Evolutionary conservation across 306 rosid genomes (phyloP).

Genomic region (Gastrolobium bilobum): DNA sequence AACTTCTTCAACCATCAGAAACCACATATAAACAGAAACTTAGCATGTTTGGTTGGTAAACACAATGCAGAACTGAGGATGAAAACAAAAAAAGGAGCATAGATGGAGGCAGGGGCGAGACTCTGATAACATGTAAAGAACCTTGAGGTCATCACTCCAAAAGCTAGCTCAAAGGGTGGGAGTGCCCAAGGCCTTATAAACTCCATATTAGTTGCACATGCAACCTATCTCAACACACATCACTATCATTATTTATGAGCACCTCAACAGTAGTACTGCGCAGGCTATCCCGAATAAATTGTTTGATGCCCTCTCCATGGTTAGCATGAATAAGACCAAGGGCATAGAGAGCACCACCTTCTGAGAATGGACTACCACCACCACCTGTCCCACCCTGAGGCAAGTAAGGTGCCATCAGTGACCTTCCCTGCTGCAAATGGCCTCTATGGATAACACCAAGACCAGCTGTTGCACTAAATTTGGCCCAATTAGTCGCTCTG

Average conservation of each 20-base stretch:
- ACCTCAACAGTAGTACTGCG: conserved; percentile 96
- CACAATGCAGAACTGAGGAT: no score
- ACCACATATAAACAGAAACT: no score
- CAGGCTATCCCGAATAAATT: conserved; percentile 92
- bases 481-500: conserved; percentile 99
- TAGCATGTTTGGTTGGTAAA: no score
- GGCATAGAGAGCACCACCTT: conserved; percentile 98
- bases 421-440: conserved; percentile 95
- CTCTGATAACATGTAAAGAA: no score
- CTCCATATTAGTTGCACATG: no score
- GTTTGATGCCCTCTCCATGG: conserved; percentile 98
- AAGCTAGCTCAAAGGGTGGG: no score
- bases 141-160: no score
- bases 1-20: no score
- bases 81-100: conserved; percentile 20
- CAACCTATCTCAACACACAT: no score
- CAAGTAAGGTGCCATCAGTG: conserved; percentile 97
- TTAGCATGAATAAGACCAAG: conserved; percentile 98
- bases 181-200: no score
- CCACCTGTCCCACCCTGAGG: conserved; percentile 96
- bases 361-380: conserved; percentile 96
- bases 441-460: conserved; percentile 98
- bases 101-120: conserved; percentile 31
- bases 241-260: conserved; percentile 52
- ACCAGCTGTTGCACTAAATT: conserved; percentile 98